A percentile compares a stretch with the other conserved stretches of the same genome.
Evolutionary conservation across 257 asterid species (phyloP).

Genomic region (Solanum peruvianum): DNA sequence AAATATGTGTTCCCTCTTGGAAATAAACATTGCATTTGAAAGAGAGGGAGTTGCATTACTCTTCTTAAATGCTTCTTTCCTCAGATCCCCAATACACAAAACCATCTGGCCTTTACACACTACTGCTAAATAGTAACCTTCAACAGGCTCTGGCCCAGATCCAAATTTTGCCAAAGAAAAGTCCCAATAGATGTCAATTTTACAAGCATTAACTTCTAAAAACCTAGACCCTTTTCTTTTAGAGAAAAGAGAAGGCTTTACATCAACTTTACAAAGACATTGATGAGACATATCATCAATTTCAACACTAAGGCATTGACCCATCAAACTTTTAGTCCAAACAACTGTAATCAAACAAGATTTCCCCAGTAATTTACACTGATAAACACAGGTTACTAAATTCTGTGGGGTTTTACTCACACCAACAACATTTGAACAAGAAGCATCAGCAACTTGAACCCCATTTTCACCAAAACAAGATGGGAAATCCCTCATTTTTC

Average conservation of each 20-base stretch:
- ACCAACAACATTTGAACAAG: constrained; percentile 48
- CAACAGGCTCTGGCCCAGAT: constrained; percentile 78
- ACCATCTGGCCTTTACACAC: constrained; percentile 54
- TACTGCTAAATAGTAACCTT: constrained; percentile 64
- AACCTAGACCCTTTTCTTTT: constrained; percentile 80
- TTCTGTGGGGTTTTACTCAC: constrained; percentile 54
- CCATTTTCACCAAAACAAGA: constrained; percentile 95
- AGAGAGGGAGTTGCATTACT: constrained; percentile 33
- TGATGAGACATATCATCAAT: constrained; percentile 65
- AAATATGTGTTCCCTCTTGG: constrained; percentile 62
- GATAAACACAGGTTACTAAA: constrained; percentile 52
- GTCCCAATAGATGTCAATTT: constrained; percentile 74
- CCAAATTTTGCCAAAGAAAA: constrained; percentile 70
- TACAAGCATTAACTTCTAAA: constrained; percentile 36
- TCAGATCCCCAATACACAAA: constrained; percentile 68
- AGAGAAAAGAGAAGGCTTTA: constrained; percentile 76
- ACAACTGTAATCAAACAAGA: constrained; percentile 44
- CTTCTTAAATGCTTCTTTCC: constrained; percentile 78
- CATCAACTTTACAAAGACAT: constrained; percentile 73
- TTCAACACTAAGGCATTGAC: constrained; percentile 74
- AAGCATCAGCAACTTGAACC: constrained; percentile 91
- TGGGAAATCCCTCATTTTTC: constrained; percentile 85
- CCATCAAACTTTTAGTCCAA: constrained; percentile 94
- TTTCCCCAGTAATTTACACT: constrained; percentile 61
- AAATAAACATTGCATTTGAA: constrained; percentile 35